phyloP scores from a whole-genome alignment of 1,139 yeast species.

The Geotrichum carabidarum region DNA sequence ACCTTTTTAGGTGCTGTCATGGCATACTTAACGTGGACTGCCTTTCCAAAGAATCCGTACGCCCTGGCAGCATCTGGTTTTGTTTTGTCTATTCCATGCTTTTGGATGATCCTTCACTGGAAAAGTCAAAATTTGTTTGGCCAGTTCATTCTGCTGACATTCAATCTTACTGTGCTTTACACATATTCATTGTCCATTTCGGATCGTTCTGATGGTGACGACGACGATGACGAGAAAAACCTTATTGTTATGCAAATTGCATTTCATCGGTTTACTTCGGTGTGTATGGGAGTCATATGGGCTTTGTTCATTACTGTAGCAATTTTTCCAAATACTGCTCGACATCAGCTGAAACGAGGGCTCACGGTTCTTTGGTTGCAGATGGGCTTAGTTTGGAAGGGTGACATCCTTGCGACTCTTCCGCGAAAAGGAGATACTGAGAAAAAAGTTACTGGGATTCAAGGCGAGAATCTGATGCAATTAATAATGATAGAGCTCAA shows the following conservation, averaged over 20 bases:
- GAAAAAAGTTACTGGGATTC: conserved; percentile 27
- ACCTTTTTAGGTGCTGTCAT: conserved; percentile 64
- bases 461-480: conserved; percentile 40
- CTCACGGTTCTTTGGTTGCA: conserved; percentile 68
- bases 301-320: conserved; percentile 58
- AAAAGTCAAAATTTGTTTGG: conserved; percentile 44
- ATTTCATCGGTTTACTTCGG: conserved; percentile 69
- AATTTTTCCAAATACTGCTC: conserved; percentile 70
- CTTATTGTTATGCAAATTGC: conserved; percentile 73
- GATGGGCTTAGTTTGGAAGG: conserved; percentile 77
- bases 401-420: conserved; percentile 44
- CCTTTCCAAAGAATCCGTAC: conserved; percentile 53
- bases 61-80: conserved; percentile 57
- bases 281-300: conserved; percentile 70
- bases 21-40: conserved; percentile 58
- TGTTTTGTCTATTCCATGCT: conserved; percentile 57
- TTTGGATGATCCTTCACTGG: conserved; percentile 66
- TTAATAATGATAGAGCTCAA: conserved; percentile 57
- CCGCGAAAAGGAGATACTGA: conserved; percentile 16
- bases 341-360: conserved; percentile 60
- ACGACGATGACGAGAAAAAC: conserved; percentile 62
- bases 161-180: conserved; percentile 72
- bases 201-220: conserved; percentile 54
- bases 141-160: conserved; percentile 67
- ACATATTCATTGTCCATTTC: conserved; percentile 63